Conservation (phyloP, 2,329 filamentous ascomycete genomes). For the Apiospora saccharicola region DNA sequence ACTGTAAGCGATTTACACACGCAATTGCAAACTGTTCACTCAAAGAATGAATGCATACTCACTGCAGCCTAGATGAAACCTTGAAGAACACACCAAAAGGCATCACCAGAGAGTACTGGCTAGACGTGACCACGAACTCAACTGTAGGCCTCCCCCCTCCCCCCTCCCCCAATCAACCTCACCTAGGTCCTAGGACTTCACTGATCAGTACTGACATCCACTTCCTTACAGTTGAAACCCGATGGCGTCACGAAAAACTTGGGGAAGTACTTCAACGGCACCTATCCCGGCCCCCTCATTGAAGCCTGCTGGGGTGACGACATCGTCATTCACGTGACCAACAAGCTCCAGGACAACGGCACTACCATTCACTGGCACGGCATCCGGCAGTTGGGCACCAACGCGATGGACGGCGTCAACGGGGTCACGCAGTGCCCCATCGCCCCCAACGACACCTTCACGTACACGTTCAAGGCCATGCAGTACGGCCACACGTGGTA, state of each 20-base stretch:
- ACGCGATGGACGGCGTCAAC: conserved; percentile 52
- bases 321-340: conserved; percentile 72
- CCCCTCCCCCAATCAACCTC: too few relatives aligned
- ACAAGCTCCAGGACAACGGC: conserved; percentile 64
- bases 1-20: conserved; percentile 28
- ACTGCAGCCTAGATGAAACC: conserved; percentile 26
- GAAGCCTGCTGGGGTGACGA: conserved; percentile 70
- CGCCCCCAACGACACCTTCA: conserved; percentile 42
- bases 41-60: neutral
- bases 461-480: conserved; percentile 45
- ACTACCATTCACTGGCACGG: conserved; percentile 58
- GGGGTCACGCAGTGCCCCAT: conserved; percentile 54
- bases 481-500: conserved; percentile 49
- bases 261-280: conserved; percentile 69
- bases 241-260: conserved; percentile 38
- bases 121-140: neutral
- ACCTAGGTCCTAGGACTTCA: too few relatives aligned
- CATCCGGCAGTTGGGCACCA: conserved; percentile 51
- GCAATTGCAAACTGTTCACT: neutral
- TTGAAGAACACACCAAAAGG: conserved; percentile 28
- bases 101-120: neutral
- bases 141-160: neutral
- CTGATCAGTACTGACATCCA: neutral
- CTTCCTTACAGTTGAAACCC: conserved; percentile 25
- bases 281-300: conserved; percentile 72